These are phyloP conservation scores for Corylus heterophylla DNA, from an alignment of 306 rosid genomes.

Conservation along the genomic window DNA sequence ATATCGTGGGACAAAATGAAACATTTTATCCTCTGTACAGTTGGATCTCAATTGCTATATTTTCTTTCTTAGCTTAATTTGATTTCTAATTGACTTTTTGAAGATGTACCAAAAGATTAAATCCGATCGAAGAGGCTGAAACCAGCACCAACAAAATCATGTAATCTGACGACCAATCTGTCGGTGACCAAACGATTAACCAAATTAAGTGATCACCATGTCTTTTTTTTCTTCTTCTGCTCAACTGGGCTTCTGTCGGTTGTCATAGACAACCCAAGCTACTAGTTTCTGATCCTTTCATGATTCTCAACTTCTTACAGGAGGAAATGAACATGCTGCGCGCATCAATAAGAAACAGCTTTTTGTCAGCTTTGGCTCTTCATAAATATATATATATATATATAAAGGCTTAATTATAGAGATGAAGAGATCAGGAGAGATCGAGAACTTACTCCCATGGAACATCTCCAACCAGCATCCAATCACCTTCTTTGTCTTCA, in stretches of 20 bases:
- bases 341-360: neutral
- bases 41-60: conserved; percentile 16
- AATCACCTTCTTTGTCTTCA: conserved; percentile 89
- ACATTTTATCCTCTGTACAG: conserved; percentile 25
- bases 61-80: neutral
- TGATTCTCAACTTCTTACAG: conserved; percentile 65
- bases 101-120: neutral
- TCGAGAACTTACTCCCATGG: conserved; percentile 73
- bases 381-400: too few relatives aligned
- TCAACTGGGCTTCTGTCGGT: neutral
- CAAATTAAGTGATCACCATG: neutral
- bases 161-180: neutral
- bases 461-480: conserved; percentile 97
- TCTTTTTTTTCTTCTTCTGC: neutral
- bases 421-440: neutral
- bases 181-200: neutral
- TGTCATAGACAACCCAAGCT: conserved; percentile 50
- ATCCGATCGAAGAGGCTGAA: neutral
- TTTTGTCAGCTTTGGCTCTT: conserved; percentile 3
- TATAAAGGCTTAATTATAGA: neutral
- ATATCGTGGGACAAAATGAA: neutral
- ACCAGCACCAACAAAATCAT: neutral
- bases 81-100: neutral
- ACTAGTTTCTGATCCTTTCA: conserved; percentile 68
- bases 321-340: conserved; percentile 69